A percentile compares a stretch with the other conserved stretches of the same genome.
These are phyloP conservation scores for Paramecium biaurelia DNA, from an alignment of 73 alveolate species.

Conservation along the genomic window DNA sequence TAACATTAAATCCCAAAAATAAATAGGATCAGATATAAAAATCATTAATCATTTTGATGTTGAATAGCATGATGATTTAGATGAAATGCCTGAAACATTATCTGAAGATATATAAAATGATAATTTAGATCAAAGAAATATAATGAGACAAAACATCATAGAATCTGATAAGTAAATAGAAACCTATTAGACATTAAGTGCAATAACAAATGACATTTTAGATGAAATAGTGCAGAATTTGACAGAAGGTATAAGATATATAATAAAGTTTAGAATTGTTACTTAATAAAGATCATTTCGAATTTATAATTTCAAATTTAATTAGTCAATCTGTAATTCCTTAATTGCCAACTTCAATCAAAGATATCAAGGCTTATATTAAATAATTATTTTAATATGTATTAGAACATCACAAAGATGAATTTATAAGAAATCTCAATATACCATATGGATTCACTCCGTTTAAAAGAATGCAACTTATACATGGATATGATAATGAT, in stretches of 20 bases:
- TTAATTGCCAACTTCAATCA: not conserved
- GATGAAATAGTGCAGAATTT: not conserved
- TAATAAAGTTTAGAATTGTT: not conserved
- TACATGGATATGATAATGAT: slow-evolving; percentile 52
- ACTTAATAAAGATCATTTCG: not conserved
- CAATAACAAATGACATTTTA: slow-evolving; percentile 18
- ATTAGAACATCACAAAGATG: not conserved
- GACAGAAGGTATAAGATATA: not conserved
- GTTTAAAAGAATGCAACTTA: slow-evolving; percentile 19
- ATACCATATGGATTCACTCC: slow-evolving; percentile 48
- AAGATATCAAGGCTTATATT: not conserved
- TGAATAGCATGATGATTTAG: not conserved
- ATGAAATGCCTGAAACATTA: slow-evolving; percentile 19
- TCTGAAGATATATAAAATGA: slow-evolving; percentile 2
- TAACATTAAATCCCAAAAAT: not conserved
- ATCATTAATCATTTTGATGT: not conserved
- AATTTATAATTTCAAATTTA: not conserved
- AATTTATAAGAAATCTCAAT: not conserved
- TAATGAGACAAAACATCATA: not conserved
- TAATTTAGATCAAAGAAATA: not conserved
- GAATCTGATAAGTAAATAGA: slow-evolving; percentile 45
- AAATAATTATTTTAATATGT: not conserved
- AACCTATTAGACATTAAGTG: slow-evolving; percentile 15
- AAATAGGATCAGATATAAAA: not conserved
- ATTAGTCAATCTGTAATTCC: not conserved